Evolutionary conservation across 176 grass and related monocot species (phyloP).

Genomic region (Aegilops longissima): DNA sequence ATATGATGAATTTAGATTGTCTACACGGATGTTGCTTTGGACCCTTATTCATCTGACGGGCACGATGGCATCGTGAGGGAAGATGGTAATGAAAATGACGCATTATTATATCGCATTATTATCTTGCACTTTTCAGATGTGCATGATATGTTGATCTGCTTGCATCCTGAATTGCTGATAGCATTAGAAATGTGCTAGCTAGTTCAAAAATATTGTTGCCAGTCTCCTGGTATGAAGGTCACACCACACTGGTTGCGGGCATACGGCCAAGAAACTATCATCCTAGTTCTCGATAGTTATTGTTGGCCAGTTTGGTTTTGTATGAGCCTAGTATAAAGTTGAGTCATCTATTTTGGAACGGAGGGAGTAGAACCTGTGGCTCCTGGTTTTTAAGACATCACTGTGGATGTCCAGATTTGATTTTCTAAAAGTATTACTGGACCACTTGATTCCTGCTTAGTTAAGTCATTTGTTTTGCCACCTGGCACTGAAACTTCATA

Average conservation of each 20-base stretch:
- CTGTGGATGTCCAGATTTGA: background rate
- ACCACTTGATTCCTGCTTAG: background rate
- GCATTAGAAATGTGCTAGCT: background rate
- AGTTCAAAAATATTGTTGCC: background rate
- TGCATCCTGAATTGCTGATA: background rate
- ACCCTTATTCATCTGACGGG: constrained; percentile 97
- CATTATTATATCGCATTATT: background rate
- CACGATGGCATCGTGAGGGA: constrained; percentile 98
- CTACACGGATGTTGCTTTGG: constrained; percentile 94
- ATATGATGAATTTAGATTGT: constrained; percentile 51
- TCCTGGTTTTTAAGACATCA: background rate
- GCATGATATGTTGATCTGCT: background rate
- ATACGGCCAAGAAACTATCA: background rate
- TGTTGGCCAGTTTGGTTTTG: background rate
- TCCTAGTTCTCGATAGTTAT: background rate
- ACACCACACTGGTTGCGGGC: background rate
- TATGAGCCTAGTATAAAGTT: background rate
- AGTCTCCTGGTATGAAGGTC: background rate
- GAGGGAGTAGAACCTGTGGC: background rate
- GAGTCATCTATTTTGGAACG: no score
- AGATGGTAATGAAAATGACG: constrained; percentile 68
- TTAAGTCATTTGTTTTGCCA: background rate
- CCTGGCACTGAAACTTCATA: background rate
- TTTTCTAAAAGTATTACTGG: background rate
- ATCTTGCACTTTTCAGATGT: background rate